These are phyloP conservation scores for Claviceps africana DNA, from an alignment of 2,329 filamentous ascomycete species.

Conservation along the genomic window DNA sequence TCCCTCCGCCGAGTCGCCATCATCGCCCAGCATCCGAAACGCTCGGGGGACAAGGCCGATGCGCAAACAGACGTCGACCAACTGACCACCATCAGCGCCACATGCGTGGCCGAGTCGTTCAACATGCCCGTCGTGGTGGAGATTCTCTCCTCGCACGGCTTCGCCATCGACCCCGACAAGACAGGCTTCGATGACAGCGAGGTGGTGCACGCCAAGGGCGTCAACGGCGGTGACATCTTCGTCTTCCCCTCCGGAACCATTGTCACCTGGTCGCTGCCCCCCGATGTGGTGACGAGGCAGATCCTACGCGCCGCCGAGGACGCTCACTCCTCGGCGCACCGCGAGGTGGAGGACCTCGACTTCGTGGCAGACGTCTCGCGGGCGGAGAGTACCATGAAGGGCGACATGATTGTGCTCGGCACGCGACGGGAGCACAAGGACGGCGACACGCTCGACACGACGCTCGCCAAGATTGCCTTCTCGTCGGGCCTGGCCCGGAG, in stretches of 20 bases:
- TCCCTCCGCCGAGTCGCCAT: constrained; percentile 75
- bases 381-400: constrained; percentile 65
- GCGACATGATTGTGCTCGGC: constrained; percentile 79
- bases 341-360: constrained; percentile 83
- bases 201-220: constrained; percentile 47
- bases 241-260: constrained; percentile 91
- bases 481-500: constrained; percentile 85
- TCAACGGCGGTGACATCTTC: constrained; percentile 72
- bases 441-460: constrained; percentile 38
- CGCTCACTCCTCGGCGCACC: constrained; percentile 50
- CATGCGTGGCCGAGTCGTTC: constrained; percentile 50
- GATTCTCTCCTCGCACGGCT: constrained; percentile 44
- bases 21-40: constrained; percentile 56
- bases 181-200: constrained; percentile 47
- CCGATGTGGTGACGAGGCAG: constrained; percentile 59
- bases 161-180: constrained; percentile 46
- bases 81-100: constrained; percentile 38
- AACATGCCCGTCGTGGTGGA: constrained; percentile 47
- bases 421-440: constrained; percentile 45
- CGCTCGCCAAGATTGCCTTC: constrained; percentile 89
- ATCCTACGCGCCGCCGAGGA: constrained; percentile 64
- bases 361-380: constrained; percentile 62
- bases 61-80: constrained; percentile 19
- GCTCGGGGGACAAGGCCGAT: constrained; percentile 17
- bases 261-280: constrained; percentile 78